Conservation (phyloP, 345 rosid species). For the Salix arbutifolia region DNA sequence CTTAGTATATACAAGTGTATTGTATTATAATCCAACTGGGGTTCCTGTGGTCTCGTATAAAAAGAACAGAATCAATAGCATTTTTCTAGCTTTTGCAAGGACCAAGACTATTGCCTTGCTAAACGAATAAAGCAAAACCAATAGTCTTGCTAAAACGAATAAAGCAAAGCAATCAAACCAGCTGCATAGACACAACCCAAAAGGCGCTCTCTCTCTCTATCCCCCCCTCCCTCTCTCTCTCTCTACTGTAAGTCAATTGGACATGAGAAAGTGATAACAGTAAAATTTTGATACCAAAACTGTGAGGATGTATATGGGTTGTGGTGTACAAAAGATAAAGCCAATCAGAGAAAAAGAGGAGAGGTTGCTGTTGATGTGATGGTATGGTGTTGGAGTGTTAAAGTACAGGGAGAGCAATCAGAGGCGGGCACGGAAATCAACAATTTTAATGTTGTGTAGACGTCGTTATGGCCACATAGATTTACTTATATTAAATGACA, state of each 20-base stretch:
- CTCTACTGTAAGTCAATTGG: conserved; percentile 6
- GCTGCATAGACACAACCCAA: not conserved
- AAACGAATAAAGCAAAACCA: conserved; percentile 35
- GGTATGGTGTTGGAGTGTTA: not conserved
- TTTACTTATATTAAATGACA: too few species aligned
- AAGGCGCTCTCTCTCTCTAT: not conserved
- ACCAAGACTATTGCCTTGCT: conserved; percentile 22
- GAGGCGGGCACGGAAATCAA: conserved; percentile 12
- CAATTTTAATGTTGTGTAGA: not conserved
- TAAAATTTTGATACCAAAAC: not conserved
- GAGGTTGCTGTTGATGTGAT: not conserved
- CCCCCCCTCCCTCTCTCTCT: not conserved
- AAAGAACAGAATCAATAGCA: conserved; percentile 23
- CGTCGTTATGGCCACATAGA: not conserved
- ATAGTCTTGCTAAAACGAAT: not conserved
- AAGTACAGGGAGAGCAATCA: not conserved
- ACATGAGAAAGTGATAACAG: conserved; percentile 5
- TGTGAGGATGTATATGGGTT: not conserved
- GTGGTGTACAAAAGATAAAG: not conserved
- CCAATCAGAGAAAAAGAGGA: not conserved
- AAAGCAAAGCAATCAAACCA: not conserved
- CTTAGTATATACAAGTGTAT: not conserved
- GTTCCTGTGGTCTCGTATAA: conserved; percentile 2
- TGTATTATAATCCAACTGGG: not conserved
- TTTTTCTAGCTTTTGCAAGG: conserved; percentile 33